These are phyloP conservation scores for Hirschfeldia incana DNA, from an alignment of 345 rosid genomes.

Conservation along the genomic window DNA sequence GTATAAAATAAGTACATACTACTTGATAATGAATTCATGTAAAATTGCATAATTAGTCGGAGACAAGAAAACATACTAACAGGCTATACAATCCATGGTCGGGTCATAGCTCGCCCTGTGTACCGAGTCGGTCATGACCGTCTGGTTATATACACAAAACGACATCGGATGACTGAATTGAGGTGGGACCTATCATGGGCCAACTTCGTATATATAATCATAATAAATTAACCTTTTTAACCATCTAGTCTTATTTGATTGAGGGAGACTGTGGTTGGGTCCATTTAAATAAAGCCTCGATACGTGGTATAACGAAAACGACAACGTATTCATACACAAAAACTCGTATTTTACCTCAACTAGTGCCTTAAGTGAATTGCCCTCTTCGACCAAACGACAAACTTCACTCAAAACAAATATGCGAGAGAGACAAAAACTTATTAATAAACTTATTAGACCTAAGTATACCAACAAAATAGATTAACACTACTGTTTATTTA, in stretches of 20 bases:
- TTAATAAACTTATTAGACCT: neutral
- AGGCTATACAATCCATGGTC: slow-evolving; percentile 1
- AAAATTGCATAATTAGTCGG: neutral
- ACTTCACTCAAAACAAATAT: slow-evolving; percentile 27
- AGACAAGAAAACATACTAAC: neutral
- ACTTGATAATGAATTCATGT: neutral
- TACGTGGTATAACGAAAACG: slow-evolving; percentile 34
- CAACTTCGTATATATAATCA: neutral
- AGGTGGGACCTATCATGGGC: slow-evolving; percentile 5
- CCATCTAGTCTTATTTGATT: slow-evolving; percentile 17
- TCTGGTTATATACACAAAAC: neutral
- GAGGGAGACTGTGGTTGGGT: slow-evolving; percentile 28
- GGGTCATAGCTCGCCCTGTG: neutral
- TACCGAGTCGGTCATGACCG: neutral
- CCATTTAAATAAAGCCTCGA: slow-evolving; percentile 23
- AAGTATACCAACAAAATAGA: neutral
- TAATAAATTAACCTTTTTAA: slow-evolving; percentile 22
- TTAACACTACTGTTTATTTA: neutral
- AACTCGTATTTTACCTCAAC: neutral
- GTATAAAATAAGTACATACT: neutral
- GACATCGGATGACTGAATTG: slow-evolving; percentile 5
- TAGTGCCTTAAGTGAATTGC: slow-evolving; percentile 19
- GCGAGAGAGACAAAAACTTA: neutral
- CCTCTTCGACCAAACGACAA: slow-evolving; percentile 32
- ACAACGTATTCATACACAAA: slow-evolving; percentile 15